Evolutionary conservation across 2,329 filamentous ascomycete genomes (phyloP).

Genomic region (Pseudocercospora pini-densiflorae): DNA sequence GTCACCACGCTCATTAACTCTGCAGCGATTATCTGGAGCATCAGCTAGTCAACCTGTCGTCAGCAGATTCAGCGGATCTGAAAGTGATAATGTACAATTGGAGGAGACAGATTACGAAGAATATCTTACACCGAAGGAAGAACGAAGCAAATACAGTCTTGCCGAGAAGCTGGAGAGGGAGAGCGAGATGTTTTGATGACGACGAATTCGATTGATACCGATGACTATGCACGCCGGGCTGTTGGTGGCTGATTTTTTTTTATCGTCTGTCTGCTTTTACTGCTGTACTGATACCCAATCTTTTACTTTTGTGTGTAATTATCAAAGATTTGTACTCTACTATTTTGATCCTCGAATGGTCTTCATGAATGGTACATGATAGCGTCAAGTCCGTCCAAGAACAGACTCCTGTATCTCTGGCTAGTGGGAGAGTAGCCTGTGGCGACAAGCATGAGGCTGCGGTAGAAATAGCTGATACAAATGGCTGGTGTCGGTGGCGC

Average conservation of each 20-base stretch:
- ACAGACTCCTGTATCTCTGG: background rate
- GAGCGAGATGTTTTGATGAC: constrained; percentile 33
- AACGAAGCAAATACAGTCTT: constrained; percentile 29
- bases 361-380: background rate
- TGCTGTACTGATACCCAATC: constrained; percentile 6
- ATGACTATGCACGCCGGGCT: no score
- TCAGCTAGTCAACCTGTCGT: constrained; percentile 17
- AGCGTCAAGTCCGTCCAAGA: background rate
- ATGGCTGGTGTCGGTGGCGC: background rate
- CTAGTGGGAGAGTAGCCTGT: background rate
- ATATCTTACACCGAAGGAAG: constrained; percentile 38
- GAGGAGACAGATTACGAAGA: constrained; percentile 31
- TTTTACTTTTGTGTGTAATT: background rate
- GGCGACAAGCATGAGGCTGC: background rate
- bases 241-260: background rate
- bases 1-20: constrained; percentile 15
- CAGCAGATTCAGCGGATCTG: constrained; percentile 34
- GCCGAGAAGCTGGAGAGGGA: constrained; percentile 20
- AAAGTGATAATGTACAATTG: constrained; percentile 29
- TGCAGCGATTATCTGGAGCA: constrained; percentile 22
- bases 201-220: background rate
- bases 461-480: background rate
- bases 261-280: background rate
- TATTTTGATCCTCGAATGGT: background rate
- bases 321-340: background rate